A percentile compares a stretch with the other conserved stretches of the same genome.
Conservation (phyloP, 2,329 filamentous ascomycete species). For the Colletotrichum caudatum region DNA sequence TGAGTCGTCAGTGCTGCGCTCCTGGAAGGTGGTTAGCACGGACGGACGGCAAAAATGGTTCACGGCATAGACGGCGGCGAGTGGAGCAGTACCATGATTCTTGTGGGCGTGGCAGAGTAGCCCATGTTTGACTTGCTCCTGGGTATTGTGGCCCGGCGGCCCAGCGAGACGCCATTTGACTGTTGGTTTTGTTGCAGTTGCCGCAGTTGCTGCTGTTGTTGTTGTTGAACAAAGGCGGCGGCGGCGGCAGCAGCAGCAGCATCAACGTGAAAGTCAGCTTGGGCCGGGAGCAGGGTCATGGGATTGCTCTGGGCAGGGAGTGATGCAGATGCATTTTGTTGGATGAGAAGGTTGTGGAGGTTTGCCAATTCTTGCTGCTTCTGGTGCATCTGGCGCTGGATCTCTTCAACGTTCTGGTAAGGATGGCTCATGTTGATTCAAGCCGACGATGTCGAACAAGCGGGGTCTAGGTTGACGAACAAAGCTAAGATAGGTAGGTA, state of each 20-base stretch:
- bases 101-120: constrained; percentile 30
- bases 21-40: constrained; percentile 42
- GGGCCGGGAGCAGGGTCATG: constrained; percentile 24
- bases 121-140: constrained; percentile 42
- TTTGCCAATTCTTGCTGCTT: constrained; percentile 40
- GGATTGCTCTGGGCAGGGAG: constrained; percentile 23
- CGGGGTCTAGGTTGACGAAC: constrained; percentile 13
- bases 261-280: constrained; percentile 37
- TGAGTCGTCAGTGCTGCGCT: constrained; percentile 44
- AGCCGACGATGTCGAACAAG: constrained; percentile 24
- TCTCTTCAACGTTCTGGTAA: constrained; percentile 30
- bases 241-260: constrained; percentile 7
- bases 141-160: constrained; percentile 33
- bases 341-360: constrained; percentile 30
- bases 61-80: neutral
- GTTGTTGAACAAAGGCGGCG: constrained; percentile 12
- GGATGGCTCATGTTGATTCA: constrained; percentile 39
- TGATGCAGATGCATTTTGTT: constrained; percentile 23
- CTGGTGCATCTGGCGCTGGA: constrained; percentile 39
- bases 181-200: neutral
- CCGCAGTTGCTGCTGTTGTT: neutral
- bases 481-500: constrained; percentile 9
- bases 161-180: constrained; percentile 25
- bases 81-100: constrained; percentile 38
- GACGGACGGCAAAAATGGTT: neutral